Conservation (phyloP, 768 basidiomycete genomes). For the Gloeopeniophorella convolvens region DNA sequence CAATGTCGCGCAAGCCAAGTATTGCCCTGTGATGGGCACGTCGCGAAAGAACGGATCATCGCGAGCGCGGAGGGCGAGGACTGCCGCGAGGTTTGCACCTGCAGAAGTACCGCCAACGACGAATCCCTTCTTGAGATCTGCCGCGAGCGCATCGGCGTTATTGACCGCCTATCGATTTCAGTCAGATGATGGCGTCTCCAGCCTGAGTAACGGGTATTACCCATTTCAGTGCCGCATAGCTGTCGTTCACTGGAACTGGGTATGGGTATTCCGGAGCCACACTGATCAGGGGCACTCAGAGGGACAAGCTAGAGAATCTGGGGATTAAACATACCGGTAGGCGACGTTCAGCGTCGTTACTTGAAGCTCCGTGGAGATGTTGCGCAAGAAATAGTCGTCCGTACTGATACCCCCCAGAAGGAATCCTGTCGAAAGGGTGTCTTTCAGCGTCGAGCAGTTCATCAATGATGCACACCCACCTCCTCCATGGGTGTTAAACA, state of each 20-base stretch:
- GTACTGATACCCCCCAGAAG: conserved; percentile 15
- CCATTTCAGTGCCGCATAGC: conserved; percentile 24
- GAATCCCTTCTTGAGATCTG: conserved; percentile 21
- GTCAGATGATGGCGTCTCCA: too few species aligned
- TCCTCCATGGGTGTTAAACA: conserved; percentile 3
- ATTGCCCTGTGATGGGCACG: conserved; percentile 24
- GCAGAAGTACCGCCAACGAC: conserved; percentile 24
- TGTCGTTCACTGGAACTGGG: conserved; percentile 22
- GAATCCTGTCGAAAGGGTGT: not conserved
- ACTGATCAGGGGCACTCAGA: not conserved
- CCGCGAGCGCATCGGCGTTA: conserved; percentile 11
- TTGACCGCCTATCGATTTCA: conserved; percentile 15
- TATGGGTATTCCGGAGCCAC: conserved; percentile 20
- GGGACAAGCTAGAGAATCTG: not conserved
- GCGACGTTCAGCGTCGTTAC: conserved; percentile 14
- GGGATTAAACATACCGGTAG: conserved; percentile 16
- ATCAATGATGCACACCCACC: not conserved
- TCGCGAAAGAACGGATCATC: conserved; percentile 22
- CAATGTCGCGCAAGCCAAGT: too few species aligned
- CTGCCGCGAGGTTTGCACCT: conserved; percentile 23
- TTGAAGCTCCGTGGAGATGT: conserved; percentile 11
- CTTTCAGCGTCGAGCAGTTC: not conserved
- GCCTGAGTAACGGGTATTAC: not conserved
- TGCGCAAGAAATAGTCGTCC: conserved; percentile 18
- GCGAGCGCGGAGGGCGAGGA: conserved; percentile 21